These are phyloP conservation scores for Cordyceps fumosorosea DNA, from an alignment of 2,329 filamentous ascomycete species.

Conservation along the genomic window DNA sequence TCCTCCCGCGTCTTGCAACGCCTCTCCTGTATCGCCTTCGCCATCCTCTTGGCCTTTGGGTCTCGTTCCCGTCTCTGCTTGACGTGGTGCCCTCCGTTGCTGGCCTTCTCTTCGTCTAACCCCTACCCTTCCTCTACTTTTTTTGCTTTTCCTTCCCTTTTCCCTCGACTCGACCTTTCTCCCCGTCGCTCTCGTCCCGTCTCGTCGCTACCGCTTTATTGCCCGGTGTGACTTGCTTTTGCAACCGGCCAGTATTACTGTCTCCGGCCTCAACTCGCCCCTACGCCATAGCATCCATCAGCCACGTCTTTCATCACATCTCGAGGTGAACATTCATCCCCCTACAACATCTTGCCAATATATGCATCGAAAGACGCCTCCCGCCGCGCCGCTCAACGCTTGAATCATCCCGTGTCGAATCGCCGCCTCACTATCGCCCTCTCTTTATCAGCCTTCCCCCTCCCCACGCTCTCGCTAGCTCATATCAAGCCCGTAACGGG, in stretches of 20 bases:
- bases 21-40: not conserved
- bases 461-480: not conserved
- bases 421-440: not conserved
- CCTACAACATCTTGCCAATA: not conserved
- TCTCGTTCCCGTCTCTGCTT: not conserved
- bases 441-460: not conserved
- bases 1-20: not conserved
- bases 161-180: not conserved
- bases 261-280: not conserved
- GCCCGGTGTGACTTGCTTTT: not conserved
- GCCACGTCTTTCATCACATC: not conserved
- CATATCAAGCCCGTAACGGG: constrained; percentile 1
- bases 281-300: not conserved
- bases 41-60: not conserved
- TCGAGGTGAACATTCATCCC: not conserved
- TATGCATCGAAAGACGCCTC: not conserved
- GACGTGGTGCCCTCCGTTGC: not conserved
- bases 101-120: not conserved
- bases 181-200: not conserved
- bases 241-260: not conserved
- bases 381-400: not conserved
- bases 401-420: not conserved
- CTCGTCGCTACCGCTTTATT: not conserved
- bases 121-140: not conserved
- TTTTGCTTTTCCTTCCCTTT: constrained; percentile 6